Base-by-base conservation (phyloP, 2,329 filamentous ascomycete species). In the Eutypa lata region DNA sequence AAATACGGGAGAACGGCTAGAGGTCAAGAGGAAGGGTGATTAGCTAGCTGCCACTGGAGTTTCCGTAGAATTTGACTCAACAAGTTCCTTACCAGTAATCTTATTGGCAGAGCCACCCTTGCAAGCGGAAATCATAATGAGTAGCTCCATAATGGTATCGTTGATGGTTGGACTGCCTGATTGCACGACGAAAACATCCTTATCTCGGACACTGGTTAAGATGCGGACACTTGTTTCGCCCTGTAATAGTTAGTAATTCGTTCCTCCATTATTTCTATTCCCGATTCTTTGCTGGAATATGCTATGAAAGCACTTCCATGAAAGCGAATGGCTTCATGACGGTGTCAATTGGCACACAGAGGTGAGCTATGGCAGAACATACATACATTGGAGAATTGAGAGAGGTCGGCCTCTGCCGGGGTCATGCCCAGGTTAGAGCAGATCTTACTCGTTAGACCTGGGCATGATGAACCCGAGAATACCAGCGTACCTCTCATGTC, bases 71-170 rank as follows among this genome's bases (percentile, higher is more conserved):
- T 28, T 38, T n/a, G n/a, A 24, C 42, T 21, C 48, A 13, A 24
- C 13, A 47, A 50, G 26, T 16, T 26, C 72, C 82, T 63, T 79
- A 96, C 93, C 93, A 64, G 93, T 97, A 69, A 97, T 89, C 66
- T 94, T 96, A 77, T 92, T 96, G 57, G 94, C 90, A 51, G 94
- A 97, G 61, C 93, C 94, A 67, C 94, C 92, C 74, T 97, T 97
- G 82, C 94, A 99, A 62, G 94, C 94, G 60, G 90, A 94, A 65
- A 97, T 97, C 90, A 99, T 96, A 73, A 99, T 97, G 68, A 99
- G 83, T 68, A 99, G 82, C 80, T 99, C 94, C 91, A 99, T 97
- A 69, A 99, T 91, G 67, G 91, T 95, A 76, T 99, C 94, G 72
- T 99, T 99, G 80, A 97, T 96, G 75, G 89, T 91, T 68, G 86